A percentile compares a stretch with the other conserved stretches of the same genome.
Conservation (phyloP, 148 eudicot species). For the Agrostemma githago region DNA sequence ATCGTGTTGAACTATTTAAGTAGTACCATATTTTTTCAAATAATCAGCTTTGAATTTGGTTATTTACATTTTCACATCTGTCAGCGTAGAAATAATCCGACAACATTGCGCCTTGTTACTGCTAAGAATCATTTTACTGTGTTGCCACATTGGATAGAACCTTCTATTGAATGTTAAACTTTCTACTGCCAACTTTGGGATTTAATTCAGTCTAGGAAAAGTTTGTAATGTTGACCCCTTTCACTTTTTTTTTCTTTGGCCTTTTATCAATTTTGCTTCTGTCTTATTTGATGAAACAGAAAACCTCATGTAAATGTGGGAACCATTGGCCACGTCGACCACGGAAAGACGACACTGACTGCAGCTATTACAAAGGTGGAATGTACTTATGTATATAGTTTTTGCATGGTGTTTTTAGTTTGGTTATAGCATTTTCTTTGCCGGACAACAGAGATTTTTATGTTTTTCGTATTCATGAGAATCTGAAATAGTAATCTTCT, state of each 20-base stretch:
- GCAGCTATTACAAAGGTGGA: conserved; percentile 90
- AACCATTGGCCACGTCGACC: conserved; percentile 96
- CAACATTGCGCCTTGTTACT: not conserved
- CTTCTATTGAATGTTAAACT: not conserved
- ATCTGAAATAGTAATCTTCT: conserved; percentile 2
- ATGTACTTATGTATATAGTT: not conserved
- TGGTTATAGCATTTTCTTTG: not conserved
- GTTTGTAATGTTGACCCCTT: not conserved
- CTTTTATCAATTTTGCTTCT: not conserved
- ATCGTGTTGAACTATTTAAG: not conserved
- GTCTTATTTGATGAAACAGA: conserved; percentile 33
- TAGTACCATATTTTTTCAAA: not conserved
- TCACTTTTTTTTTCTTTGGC: not conserved
- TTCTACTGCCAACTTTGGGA: not conserved
- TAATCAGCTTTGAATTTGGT: not conserved
- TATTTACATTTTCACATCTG: not conserved
- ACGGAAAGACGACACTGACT: conserved; percentile 94
- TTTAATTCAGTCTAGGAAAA: not conserved
- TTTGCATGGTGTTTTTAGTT: not conserved
- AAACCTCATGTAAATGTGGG: conserved; percentile 97
- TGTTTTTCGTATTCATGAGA: not conserved
- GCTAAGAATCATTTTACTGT: not conserved
- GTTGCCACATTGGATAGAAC: not conserved
- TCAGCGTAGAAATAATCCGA: not conserved
- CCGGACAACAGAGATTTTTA: not conserved